These are phyloP conservation scores for Pleurotus pulmonarius DNA, from an alignment of 768 basidiomycete species.

Conservation along the genomic window DNA sequence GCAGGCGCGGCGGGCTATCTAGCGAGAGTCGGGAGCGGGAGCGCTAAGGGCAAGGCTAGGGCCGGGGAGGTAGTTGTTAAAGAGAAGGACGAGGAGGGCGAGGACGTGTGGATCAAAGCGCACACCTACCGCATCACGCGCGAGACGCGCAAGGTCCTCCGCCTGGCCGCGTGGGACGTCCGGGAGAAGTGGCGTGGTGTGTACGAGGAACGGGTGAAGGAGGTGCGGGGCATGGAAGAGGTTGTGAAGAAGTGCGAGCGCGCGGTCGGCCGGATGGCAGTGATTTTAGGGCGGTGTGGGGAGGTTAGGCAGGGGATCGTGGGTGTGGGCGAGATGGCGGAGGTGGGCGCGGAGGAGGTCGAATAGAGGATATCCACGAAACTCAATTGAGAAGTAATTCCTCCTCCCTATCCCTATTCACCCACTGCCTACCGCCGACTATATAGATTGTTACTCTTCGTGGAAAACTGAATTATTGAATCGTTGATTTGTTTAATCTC, in stretches of 20 bases:
- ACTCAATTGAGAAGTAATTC: too few species aligned
- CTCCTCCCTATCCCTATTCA: too few species aligned
- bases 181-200: conserved; percentile 75
- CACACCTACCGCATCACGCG: conserved; percentile 69
- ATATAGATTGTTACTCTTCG: too few species aligned
- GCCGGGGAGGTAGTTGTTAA: conserved; percentile 11
- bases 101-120: conserved; percentile 58
- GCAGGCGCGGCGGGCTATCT: neutral
- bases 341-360: too few species aligned
- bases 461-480: too few species aligned
- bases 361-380: too few species aligned
- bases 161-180: conserved; percentile 88
- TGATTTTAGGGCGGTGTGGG: conserved; percentile 57
- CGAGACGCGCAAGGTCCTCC: conserved; percentile 91
- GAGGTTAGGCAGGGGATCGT: conserved; percentile 45
- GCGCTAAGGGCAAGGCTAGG: neutral
- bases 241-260: conserved; percentile 62
- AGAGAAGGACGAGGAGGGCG: conserved; percentile 42
- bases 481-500: too few species aligned
- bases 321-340: conserved; percentile 32
- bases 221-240: conserved; percentile 77
- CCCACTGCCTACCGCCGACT: too few species aligned
- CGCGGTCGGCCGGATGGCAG: conserved; percentile 72
- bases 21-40: neutral
- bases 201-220: conserved; percentile 74